Conservation (phyloP, 495 filamentous ascomycete genomes). For the Podospora conica region DNA sequence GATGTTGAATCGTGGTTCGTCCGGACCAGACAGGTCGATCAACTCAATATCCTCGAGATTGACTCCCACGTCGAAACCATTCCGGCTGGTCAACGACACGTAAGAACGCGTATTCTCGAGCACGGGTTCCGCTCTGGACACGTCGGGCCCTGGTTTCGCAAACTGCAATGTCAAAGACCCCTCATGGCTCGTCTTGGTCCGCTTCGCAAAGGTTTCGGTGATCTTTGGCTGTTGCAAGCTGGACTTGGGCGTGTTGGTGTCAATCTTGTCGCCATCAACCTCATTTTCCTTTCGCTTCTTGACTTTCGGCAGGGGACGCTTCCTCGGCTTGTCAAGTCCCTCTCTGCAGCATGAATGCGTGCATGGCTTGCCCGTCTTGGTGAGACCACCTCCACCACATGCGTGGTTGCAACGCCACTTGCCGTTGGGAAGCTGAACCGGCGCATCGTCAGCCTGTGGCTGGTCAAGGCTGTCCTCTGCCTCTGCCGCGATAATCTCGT, state of each 20-base stretch:
- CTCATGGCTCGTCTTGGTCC: neutral
- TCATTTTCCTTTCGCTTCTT: conserved; percentile 17
- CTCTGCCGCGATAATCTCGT: conserved; percentile 15
- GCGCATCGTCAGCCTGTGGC: conserved; percentile 18
- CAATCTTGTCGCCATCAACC: neutral
- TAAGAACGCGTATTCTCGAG: neutral
- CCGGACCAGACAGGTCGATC: conserved; percentile 30
- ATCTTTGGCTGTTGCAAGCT: neutral
- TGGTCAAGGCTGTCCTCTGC: conserved; percentile 13
- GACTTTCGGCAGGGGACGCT: conserved; percentile 39
- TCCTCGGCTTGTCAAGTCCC: conserved; percentile 73
- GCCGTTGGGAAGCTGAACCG: conserved; percentile 64
- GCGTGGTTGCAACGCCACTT: conserved; percentile 84
- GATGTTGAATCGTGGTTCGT: conserved; percentile 1
- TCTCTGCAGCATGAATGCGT: conserved; percentile 82
- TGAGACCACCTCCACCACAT: conserved; percentile 63
- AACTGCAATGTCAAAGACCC: too few relatives aligned
- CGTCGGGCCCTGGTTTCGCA: neutral
- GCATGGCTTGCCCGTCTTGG: conserved; percentile 44
- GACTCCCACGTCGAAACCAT: neutral
- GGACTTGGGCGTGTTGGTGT: neutral
- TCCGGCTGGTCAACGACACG: neutral
- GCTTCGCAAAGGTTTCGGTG: neutral
- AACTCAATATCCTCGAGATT: conserved; percentile 27
- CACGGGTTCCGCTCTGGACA: neutral